Base-by-base conservation (phyloP, 768 basidiomycete genomes). In the Agrocybe pediades region DNA sequence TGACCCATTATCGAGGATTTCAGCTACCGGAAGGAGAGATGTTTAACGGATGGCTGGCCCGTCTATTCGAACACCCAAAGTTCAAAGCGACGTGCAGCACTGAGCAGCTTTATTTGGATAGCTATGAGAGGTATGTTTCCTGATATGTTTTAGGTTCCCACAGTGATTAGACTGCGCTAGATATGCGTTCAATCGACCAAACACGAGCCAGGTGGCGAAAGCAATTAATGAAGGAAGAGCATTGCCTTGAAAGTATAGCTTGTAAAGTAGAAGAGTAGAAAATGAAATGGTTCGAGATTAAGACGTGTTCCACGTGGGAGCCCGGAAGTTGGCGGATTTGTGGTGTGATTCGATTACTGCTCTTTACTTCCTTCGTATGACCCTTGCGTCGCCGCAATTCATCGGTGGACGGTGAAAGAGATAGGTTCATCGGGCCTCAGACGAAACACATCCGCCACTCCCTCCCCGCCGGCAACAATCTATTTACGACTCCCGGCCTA, bases 151-250 rank as follows among this genome's bases (percentile, higher is more conserved):
- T 19, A 11, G n/a, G n/a, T n/a, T n/a, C n/a, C n/a, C n/a, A n/a
- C n/a, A n/a, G n/a, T 29, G 17, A 27, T 44, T 53, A 24, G 45
- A 26, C 27, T 49, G 16, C 21, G 41, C 23, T 54, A 90, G 88
- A 62, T 90, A 90, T 61, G 88, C 88, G 0, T 85, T 82, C 63
- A 91, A 91, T 62, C 75, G 87, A 25, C 86, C 88, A 2, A 86
- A 89, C 62, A 89, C 88, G 3, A 88, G 87, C 59, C 84, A 85
- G 60, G 85, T 88, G 9, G 88, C 87, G 5, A 83, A 82, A 57
- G 88, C 88, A 3, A 90, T 90, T 60, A 90, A 90, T 54, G 67
- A 80, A 6, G 88, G 87, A 19, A 76, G 73, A 46, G 77, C 72
- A 0, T 68, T 90, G 25, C 88, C 88, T 49, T 90, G 71, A 85